phyloP scores from a whole-genome alignment of 257 asterid species.

The Agastache rugosa region DNA sequence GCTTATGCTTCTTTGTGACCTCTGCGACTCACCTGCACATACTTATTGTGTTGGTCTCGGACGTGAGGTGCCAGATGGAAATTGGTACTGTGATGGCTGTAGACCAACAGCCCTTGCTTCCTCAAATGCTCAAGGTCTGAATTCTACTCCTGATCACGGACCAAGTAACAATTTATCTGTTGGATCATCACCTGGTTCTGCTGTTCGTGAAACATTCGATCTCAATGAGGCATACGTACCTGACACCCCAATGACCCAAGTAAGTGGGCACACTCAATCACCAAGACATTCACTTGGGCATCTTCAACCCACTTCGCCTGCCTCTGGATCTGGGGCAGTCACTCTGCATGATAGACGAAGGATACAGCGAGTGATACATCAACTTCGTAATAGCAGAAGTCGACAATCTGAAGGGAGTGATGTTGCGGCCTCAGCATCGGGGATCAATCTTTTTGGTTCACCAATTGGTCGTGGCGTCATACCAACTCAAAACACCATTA shows the following conservation, averaged over 20 bases:
- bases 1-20: conserved; percentile 88
- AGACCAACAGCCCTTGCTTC: conserved; percentile 74
- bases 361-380: conserved; percentile 75
- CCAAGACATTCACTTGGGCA: conserved; percentile 54
- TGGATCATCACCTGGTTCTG: conserved; percentile 56
- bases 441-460: conserved; percentile 36
- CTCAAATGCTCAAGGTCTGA: conserved; percentile 48
- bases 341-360: conserved; percentile 74
- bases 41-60: conserved; percentile 91
- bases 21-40: conserved; percentile 89
- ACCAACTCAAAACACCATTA: conserved; percentile 43
- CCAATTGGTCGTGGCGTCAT: conserved; percentile 51
- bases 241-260: conserved; percentile 66
- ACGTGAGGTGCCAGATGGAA: conserved; percentile 90
- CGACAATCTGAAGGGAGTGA: conserved; percentile 51
- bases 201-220: conserved; percentile 66
- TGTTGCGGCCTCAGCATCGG: conserved; percentile 33
- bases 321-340: conserved; percentile 59
- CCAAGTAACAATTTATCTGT: conserved; percentile 38
- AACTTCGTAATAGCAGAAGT: conserved; percentile 55
- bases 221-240: conserved; percentile 82
- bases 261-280: conserved; percentile 48
- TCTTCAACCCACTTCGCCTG: conserved; percentile 57
- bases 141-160: conserved; percentile 54
- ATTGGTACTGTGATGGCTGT: conserved; percentile 96